These are phyloP conservation scores for Penicillium sp. DNA, from an alignment of 2,329 filamentous ascomycete genomes.

Conservation along the genomic window DNA sequence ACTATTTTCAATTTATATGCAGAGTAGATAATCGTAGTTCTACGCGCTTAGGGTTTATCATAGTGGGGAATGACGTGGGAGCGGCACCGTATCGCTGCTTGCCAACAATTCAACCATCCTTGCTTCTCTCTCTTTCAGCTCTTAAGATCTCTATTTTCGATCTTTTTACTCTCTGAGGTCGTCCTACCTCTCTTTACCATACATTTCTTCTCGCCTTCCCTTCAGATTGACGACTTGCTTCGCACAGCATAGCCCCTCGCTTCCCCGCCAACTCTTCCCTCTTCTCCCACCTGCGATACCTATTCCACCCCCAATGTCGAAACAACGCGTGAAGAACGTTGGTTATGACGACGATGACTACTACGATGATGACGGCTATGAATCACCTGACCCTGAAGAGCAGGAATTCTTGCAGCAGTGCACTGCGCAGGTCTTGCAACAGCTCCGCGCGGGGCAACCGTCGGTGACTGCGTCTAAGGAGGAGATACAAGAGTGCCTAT, in stretches of 20 bases:
- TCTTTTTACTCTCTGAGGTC: too few relatives aligned
- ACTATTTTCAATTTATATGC: too few relatives aligned
- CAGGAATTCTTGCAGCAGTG: slow-evolving; percentile 57
- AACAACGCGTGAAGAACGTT: slow-evolving; percentile 43
- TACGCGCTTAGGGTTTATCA: too few relatives aligned
- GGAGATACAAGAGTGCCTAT: slow-evolving; percentile 83
- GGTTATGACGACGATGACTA: slow-evolving; percentile 40
- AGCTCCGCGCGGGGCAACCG: slow-evolving; percentile 55
- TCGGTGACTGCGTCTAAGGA: slow-evolving; percentile 57
- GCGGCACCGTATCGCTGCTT: slow-evolving; percentile 4
- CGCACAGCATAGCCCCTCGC: slow-evolving; percentile 2
- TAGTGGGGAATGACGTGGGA: slow-evolving; percentile 33
- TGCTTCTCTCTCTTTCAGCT: slow-evolving; percentile 1
- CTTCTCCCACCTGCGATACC: slow-evolving; percentile 4
- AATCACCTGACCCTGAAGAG: slow-evolving; percentile 41
- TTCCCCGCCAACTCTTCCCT: slow-evolving; percentile 3
- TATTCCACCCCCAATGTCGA: slow-evolving; percentile 35
- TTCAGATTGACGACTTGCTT: background rate
- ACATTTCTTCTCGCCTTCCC: background rate
- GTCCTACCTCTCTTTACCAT: too few relatives aligned
- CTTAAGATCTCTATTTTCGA: too few relatives aligned
- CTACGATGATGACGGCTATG: slow-evolving; percentile 38
- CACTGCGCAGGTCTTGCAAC: slow-evolving; percentile 59
- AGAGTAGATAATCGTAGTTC: too few relatives aligned
- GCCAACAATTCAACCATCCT: slow-evolving; percentile 1